phyloP scores from a whole-genome alignment of 495 filamentous ascomycete species.

The Cryomyces minteri region DNA sequence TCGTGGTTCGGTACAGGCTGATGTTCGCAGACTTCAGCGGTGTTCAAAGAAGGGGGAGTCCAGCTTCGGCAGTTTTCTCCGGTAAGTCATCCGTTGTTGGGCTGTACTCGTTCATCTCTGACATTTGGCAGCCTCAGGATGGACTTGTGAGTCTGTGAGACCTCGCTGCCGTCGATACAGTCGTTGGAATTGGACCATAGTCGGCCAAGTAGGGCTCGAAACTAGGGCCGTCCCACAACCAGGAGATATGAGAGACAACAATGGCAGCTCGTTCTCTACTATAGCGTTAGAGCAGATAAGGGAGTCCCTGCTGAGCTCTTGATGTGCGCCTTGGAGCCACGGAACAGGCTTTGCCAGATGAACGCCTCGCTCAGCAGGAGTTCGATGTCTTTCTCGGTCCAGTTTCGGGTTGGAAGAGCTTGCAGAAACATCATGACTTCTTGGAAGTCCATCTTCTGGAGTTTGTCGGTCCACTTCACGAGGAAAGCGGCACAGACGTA shows the following conservation, averaged over 20 bases:
- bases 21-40: slow-evolving; percentile 42
- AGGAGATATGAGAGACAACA: slow-evolving; percentile 38
- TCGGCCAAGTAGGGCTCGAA: no score
- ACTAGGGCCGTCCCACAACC: no score
- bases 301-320: slow-evolving; percentile 24
- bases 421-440: slow-evolving; percentile 99
- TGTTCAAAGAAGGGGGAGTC: slow-evolving; percentile 61
- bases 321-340: slow-evolving; percentile 73
- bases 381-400: slow-evolving; percentile 97
- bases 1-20: not conserved
- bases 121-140: not conserved
- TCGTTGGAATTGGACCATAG: no score
- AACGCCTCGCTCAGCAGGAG: slow-evolving; percentile 87
- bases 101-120: not conserved
- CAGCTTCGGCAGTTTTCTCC: slow-evolving; percentile 64
- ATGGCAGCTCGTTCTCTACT: not conserved
- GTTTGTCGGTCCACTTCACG: slow-evolving; percentile 94
- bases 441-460: slow-evolving; percentile 90
- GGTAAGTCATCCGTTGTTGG: slow-evolving; percentile 30
- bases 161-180: not conserved
- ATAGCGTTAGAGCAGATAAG: not conserved
- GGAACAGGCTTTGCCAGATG: slow-evolving; percentile 88
- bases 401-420: slow-evolving; percentile 78
- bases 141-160: not conserved
- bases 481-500: slow-evolving; percentile 97